Conservation (phyloP, 192 early-diverging fungal genomes). For the Blastocladiella britannica region DNA sequence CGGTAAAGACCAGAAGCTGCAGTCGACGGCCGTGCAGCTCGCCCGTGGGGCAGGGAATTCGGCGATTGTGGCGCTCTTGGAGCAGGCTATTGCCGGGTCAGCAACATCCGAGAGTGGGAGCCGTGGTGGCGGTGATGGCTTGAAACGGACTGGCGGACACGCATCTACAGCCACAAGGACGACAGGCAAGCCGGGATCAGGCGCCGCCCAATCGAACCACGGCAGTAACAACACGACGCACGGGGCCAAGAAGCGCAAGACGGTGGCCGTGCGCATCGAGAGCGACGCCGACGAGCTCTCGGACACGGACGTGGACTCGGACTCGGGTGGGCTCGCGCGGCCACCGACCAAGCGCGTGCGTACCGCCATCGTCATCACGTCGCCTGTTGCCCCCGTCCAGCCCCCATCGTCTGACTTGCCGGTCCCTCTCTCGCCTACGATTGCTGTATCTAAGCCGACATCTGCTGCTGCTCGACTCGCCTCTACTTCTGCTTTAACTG, state of each 20-base stretch:
- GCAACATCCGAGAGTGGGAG: too few species aligned
- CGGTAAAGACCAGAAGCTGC: neutral
- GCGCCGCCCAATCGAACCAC: neutral
- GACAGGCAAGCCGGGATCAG: too few species aligned
- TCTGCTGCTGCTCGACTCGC: too few species aligned
- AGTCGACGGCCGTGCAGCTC: neutral
- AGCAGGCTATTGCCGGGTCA: too few species aligned
- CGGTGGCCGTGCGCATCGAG: neutral
- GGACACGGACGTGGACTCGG: neutral
- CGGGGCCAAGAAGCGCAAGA: neutral
- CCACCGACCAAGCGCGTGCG: neutral
- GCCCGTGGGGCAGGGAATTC: neutral
- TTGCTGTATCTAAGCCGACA: too few species aligned
- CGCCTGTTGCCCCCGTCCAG: neutral
- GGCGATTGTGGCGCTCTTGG: neutral
- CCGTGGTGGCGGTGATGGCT: too few species aligned
- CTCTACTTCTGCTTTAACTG: too few species aligned
- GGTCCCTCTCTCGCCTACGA: neutral
- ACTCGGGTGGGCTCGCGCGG: neutral
- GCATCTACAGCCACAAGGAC: too few species aligned
- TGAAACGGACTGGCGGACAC: too few species aligned
- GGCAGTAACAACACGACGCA: neutral
- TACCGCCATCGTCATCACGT: neutral
- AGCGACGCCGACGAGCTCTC: neutral
- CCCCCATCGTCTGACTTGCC: neutral